phyloP scores from a whole-genome alignment of 495 filamentous ascomycete species.

The Hypomontagnella monticulosa region DNA sequence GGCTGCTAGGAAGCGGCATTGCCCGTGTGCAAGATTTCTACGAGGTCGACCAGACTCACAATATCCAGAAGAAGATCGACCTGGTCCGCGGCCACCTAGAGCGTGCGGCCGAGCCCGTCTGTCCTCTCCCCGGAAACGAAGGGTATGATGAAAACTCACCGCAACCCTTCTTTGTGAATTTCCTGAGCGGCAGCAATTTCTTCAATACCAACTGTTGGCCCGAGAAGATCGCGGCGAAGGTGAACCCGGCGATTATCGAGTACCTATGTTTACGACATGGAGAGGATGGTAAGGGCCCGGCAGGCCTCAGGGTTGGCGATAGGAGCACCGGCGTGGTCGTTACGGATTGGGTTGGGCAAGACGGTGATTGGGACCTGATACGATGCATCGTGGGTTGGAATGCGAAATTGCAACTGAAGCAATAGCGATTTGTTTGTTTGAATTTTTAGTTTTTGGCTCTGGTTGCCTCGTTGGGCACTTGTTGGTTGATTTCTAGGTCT shows the following conservation, averaged over 20 bases:
- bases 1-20: slow-evolving; percentile 73
- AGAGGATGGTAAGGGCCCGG: slow-evolving; percentile 53
- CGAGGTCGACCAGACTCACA: slow-evolving; percentile 78
- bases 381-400: slow-evolving; percentile 94
- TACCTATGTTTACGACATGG: slow-evolving; percentile 78
- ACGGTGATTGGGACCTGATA: slow-evolving; percentile 94
- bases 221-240: slow-evolving; percentile 87
- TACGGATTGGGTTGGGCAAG: slow-evolving; percentile 88
- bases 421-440: slow-evolving; percentile 10
- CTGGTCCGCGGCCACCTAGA: slow-evolving; percentile 77
- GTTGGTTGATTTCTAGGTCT: neutral
- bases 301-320: slow-evolving; percentile 66
- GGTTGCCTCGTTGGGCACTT: neutral
- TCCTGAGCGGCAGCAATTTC: slow-evolving; percentile 90
- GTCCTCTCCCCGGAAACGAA: slow-evolving; percentile 43
- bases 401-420: slow-evolving; percentile 69
- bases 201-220: slow-evolving; percentile 93
- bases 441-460: no score
- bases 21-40: slow-evolving; percentile 96
- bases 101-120: slow-evolving; percentile 66
- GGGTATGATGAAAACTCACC: slow-evolving; percentile 34
- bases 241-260: slow-evolving; percentile 88
- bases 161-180: slow-evolving; percentile 87
- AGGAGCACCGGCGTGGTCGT: slow-evolving; percentile 91
- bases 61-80: slow-evolving; percentile 82